Evolutionary conservation across 805 yeast genomes (phyloP), one percentile per base, ranked within the genome.

Genomic region (Pichia insulana): DNA sequence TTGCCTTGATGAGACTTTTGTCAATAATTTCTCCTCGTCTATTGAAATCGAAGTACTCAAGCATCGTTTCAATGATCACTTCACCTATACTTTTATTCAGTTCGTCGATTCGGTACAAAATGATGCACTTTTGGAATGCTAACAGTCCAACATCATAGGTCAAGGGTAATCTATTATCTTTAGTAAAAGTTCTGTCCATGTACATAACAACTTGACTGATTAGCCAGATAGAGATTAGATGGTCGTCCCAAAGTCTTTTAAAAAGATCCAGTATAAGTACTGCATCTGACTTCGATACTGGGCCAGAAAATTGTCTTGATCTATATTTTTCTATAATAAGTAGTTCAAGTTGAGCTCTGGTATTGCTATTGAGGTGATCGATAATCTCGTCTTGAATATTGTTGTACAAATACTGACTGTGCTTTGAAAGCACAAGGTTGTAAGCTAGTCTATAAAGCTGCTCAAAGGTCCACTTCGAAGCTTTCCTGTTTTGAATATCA

Each of bases 131-230:
- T 45, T 82, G 73, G 57, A 86, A 88, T 8, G 79, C 58, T 27
- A 71, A 71, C 19, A 87, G 67, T 0, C 95, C 94, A 37, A 80
- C 68, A 55, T 88, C 96, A 54, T 80, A 81, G 2, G 82, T 69
- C 44, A 79, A 64, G 4, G 83, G 76, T 39, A 76, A 63, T 51
- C 75, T 79, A 27, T 62, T 59, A 49, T 82, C 89, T 50, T 76
- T 79, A 22, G 88, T 83, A 51, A 83, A 87, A 0, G 85, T 95
- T 35, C 95, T 71, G 56, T 88, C 95, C 56, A 89, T 61, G 55
- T 88, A 88, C 83, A 88, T 80, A 56, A 86, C 64, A 3, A 88
- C 84, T 58, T 89, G 95, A 52, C 89, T 74, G 35, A 86, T 74
- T 71, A 85, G 76, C 48, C 84, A 71, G 80, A 85, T 83, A 38